Base-by-base conservation (phyloP, 164 flowering plant species). In the Magnolia sinica region DNA sequence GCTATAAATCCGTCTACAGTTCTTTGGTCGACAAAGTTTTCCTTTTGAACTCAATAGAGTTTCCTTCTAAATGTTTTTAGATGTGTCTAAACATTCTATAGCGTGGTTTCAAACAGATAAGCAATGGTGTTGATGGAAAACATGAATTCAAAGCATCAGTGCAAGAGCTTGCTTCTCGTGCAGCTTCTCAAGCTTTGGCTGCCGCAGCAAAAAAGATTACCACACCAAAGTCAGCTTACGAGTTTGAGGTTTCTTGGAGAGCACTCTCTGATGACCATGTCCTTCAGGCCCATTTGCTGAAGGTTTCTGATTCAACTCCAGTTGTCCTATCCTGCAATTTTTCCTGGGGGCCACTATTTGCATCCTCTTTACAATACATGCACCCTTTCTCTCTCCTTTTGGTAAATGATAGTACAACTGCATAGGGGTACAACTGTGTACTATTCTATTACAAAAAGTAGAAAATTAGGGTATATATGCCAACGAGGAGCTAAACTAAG, bases 181-280 rank as follows among this genome's bases (percentile, higher is more conserved):
- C 97, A 74, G 93, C 95, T 71, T 81, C 90, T 66, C 88, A 80
- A 76, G 97, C 92, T 50, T 84, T 73, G 83, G 82, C 85, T 74
- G 91, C 89, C 81, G 91, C 94, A 76, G 87, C 92, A 68, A 88
- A 87, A 79, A 89, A 86, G 74, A 84, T 92, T 58, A 81, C 78
- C 7, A 82, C 96, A 27, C 99, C 99, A 67, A 88, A 79, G 61
- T 85, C 99, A 70, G 99, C 99, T 59, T 96, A 92, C 81, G 89
- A 94, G 79, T 96, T 96, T 82, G 99, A 94, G 84, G 86, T 80
- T 81, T 87, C 93, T 64, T 96, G 99, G 99, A 86, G 89, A 78
- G 91, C 94, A 50, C 78, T 94, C 9, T 87, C 89, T 80, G 97
- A 94, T 72, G 91, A 92, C 77, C 87, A 68, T 80, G 79, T 83